Conservation (phyloP, 768 basidiomycete genomes). For the Cantharellus cinnabarinus region DNA sequence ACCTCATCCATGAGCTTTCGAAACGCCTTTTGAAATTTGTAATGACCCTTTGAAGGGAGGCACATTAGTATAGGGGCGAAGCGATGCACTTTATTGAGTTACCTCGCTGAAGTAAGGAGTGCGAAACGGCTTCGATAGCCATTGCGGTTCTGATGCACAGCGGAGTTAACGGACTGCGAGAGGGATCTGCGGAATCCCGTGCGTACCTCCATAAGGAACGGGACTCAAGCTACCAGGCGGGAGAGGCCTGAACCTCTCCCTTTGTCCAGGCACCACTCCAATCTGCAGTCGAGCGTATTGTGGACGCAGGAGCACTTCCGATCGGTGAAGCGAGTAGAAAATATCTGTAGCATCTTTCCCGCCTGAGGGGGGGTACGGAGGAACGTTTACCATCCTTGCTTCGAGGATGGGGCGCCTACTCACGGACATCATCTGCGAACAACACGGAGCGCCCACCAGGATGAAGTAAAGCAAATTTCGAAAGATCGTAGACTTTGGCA, state of each 20-base stretch:
- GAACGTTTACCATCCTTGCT: neutral
- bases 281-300: constrained; percentile 54
- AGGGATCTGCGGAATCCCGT: neutral
- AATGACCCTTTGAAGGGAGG: constrained; percentile 28
- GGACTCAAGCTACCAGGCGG: constrained; percentile 43
- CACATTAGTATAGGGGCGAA: neutral
- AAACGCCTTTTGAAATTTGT: constrained; percentile 51
- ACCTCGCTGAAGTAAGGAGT: constrained; percentile 66
- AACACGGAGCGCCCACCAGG: constrained; percentile 68
- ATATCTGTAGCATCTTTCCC: constrained; percentile 56
- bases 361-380: constrained; percentile 19
- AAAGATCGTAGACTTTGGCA: constrained; percentile 61
- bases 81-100: constrained; percentile 8
- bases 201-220: constrained; percentile 41
- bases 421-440: constrained; percentile 46
- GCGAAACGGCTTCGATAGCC: constrained; percentile 39
- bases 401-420: constrained; percentile 10
- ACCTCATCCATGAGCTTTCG: constrained; percentile 59
- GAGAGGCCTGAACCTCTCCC: constrained; percentile 32
- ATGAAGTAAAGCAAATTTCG: constrained; percentile 64
- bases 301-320: constrained; percentile 55
- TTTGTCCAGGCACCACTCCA: constrained; percentile 37
- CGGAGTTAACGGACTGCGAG: neutral
- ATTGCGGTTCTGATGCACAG: constrained; percentile 42
- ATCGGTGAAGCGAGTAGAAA: constrained; percentile 72